These are phyloP conservation scores for Suillus subalutaceus DNA, from an alignment of 768 basidiomycete species.

Conservation along the genomic window DNA sequence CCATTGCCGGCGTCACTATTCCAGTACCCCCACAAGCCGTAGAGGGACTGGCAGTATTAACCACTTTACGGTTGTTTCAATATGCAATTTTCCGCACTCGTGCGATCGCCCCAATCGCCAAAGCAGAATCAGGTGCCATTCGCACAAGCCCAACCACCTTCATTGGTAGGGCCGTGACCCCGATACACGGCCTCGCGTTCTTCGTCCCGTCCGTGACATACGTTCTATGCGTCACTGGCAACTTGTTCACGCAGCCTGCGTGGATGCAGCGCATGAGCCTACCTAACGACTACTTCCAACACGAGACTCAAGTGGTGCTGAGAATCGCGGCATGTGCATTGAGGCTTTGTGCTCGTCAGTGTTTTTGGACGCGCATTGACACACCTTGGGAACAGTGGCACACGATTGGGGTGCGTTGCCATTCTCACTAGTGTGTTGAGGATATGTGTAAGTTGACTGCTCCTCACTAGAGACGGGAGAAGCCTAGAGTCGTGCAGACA, in stretches of 20 bases:
- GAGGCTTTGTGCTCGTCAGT: slow-evolving; percentile 22
- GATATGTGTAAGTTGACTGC: slow-evolving; percentile 1
- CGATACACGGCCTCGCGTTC: slow-evolving; percentile 27
- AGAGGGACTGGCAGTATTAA: slow-evolving; percentile 29
- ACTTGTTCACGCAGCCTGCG: slow-evolving; percentile 35
- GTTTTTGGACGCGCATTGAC: slow-evolving; percentile 17
- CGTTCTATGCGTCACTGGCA: slow-evolving; percentile 26
- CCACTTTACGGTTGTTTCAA: slow-evolving; percentile 29
- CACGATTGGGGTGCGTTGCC: slow-evolving; percentile 33
- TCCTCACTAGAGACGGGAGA: slow-evolving; percentile 30
- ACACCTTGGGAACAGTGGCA: slow-evolving; percentile 33
- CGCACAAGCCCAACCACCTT: slow-evolving; percentile 17
- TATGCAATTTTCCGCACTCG: slow-evolving; percentile 18
- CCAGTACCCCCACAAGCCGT: slow-evolving; percentile 15
- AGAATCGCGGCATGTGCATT: slow-evolving; percentile 32
- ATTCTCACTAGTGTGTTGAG: not conserved
- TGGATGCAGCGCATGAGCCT: slow-evolving; percentile 36
- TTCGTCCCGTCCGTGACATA: slow-evolving; percentile 32
- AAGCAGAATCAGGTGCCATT: slow-evolving; percentile 23
- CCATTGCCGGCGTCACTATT: slow-evolving; percentile 28
- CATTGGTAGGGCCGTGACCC: slow-evolving; percentile 30
- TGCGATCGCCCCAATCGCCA: slow-evolving; percentile 5
- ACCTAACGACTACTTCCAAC: slow-evolving; percentile 24
- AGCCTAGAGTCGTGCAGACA: slow-evolving; percentile 27
- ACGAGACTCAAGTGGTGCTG: slow-evolving; percentile 26